Evolutionary conservation across 2,329 filamentous ascomycete species (phyloP).

Genomic region (Drechslerella coelobrocha): DNA sequence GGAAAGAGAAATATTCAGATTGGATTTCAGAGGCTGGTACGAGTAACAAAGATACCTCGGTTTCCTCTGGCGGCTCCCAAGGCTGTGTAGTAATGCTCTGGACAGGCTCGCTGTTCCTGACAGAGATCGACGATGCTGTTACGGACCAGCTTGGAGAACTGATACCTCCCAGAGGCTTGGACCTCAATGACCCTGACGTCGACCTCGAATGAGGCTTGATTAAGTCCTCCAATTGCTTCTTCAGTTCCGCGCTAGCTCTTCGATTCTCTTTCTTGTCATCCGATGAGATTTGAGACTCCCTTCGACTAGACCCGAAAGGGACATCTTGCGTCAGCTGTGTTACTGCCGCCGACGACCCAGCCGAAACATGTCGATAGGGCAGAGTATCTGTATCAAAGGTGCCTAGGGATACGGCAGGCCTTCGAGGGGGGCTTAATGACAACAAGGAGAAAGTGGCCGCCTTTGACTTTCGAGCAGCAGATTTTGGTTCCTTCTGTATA

Average conservation of each 20-base stretch:
- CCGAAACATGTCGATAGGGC: conserved; percentile 11
- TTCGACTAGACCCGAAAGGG: neutral
- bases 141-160: conserved; percentile 22
- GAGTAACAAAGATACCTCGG: neutral
- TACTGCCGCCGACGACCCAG: conserved; percentile 3
- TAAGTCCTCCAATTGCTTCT: conserved; percentile 21
- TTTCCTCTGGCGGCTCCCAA: conserved; percentile 27
- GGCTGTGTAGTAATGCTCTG: conserved; percentile 34
- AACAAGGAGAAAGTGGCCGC: conserved; percentile 21
- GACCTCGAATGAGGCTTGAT: conserved; percentile 11
- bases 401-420: conserved; percentile 5
- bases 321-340: neutral
- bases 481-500: conserved; percentile 37
- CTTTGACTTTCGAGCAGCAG: conserved; percentile 5
- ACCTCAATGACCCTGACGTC: neutral
- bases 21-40: conserved; percentile 12
- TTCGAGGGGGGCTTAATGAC: conserved; percentile 14
- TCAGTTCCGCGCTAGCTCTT: conserved; percentile 20
- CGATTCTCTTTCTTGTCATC: conserved; percentile 23
- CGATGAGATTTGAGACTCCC: neutral
- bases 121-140: conserved; percentile 24
- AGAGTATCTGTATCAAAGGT: conserved; percentile 8
- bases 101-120: conserved; percentile 17
- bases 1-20: conserved; percentile 40
- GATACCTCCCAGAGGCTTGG: neutral